phyloP scores from a whole-genome alignment of 78 protist species.

The Dictyostelium purpureum region DNA sequence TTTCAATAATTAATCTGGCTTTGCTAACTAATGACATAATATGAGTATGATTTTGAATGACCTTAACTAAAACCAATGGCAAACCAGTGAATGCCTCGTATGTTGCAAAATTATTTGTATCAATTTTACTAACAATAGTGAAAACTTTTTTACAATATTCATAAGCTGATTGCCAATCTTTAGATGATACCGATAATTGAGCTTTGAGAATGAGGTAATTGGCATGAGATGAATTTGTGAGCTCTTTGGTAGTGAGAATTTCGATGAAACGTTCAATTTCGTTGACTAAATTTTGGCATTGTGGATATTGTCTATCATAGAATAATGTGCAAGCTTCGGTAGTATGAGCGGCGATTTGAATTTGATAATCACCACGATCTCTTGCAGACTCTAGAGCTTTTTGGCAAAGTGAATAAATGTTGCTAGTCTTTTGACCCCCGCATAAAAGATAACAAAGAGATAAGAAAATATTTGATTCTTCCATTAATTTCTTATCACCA shows the following conservation, averaged over 20 bases:
- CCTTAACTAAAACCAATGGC: slow-evolving; percentile 11
- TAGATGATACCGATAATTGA: neutral
- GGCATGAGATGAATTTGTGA: neutral
- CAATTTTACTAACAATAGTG: slow-evolving; percentile 2
- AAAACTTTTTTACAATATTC: slow-evolving; percentile 11
- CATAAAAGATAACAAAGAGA: slow-evolving; percentile 12
- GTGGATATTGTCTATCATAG: neutral
- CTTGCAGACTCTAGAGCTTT: slow-evolving; percentile 38
- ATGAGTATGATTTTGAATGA: neutral
- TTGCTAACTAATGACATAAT: neutral
- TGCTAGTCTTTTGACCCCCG: neutral
- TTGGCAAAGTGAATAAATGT: neutral
- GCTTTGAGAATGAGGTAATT: slow-evolving; percentile 22
- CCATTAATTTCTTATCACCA: slow-evolving; percentile 72
- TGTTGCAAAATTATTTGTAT: slow-evolving; percentile 33
- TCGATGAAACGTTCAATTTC: slow-evolving; percentile 25
- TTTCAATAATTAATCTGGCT: slow-evolving; percentile 11
- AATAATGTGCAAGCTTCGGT: neutral
- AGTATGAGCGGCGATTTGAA: slow-evolving; percentile 2
- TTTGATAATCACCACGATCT: slow-evolving; percentile 43
- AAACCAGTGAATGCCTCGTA: slow-evolving; percentile 40
- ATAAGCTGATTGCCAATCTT: neutral
- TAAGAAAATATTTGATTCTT: slow-evolving; percentile 20
- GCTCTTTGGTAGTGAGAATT: neutral
- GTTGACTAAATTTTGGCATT: neutral